Base-by-base conservation (phyloP, 1,139 yeast genomes). In the Arxiozyma bovina region DNA sequence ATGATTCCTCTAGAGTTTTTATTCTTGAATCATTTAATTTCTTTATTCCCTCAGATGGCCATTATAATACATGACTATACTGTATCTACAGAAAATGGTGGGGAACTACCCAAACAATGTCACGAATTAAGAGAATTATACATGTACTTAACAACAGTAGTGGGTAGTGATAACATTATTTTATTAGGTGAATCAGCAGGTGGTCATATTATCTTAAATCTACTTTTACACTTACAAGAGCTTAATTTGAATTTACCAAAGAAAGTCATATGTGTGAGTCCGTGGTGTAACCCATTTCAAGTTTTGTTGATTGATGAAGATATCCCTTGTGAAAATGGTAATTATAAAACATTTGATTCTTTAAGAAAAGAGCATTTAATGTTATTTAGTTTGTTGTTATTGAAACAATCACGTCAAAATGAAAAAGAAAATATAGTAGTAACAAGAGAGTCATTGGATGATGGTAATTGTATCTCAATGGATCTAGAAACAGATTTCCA, bases 141-240 rank as follows among this genome's bases (percentile, higher is more conserved):
- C 21, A 57, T 56, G 3, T 50, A 58, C 48, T 40, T 61, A 1
- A 47, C 44, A 5, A 34, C 53, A 11, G 51, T 47, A 6, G n/a
- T 54, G 17, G 55, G 55, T 1, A 57, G 59, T 50, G 42, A 57
- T 12, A 55, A 58, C 21, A 54, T 63, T 3, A 46, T 50, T 15
- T 30, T 63, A 20, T 48, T 63, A 50, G 68, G 68, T 20, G 68
- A 64, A 42, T 64, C 68, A 3, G 64, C 66, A 8, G 68, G 68
- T 25, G 68, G 65, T n/a, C 58, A 62, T 44, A 50, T 64, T 4
- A 52, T 61, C 9, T 42, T 63, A 17, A 53, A 59, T 48, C 50
- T 63, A 21, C 47, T 64, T 23, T 47, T 52, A 23, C 57, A 58
- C 44, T 41, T 60, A n/a, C 50, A 52, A n/a, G 48, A 50, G 42